phyloP scores from a whole-genome alignment of 352 stramenopile species.

The Albugo candida region DNA sequence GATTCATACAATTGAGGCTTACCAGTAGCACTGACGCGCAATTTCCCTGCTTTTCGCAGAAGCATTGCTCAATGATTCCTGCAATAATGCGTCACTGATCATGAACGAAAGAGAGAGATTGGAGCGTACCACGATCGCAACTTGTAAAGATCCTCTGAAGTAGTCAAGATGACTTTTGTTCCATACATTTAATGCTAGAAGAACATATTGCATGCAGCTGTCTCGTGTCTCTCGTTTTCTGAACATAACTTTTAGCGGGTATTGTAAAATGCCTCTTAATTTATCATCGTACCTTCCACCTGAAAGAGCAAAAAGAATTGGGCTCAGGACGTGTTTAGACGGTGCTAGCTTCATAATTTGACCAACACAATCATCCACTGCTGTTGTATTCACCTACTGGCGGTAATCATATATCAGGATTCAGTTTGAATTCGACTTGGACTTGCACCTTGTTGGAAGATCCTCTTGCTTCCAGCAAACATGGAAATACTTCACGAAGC shows the following conservation, averaged over 20 bases:
- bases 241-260: not conserved
- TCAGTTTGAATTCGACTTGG: not conserved
- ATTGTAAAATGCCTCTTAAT: not conserved
- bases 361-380: constrained; percentile 32
- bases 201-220: constrained; percentile 33
- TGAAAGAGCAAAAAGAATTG: constrained; percentile 20
- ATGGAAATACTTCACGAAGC: constrained; percentile 36
- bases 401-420: not conserved
- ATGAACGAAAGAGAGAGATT: not conserved
- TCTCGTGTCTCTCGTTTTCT: constrained; percentile 43
- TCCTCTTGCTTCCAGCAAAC: constrained; percentile 29
- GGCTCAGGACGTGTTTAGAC: constrained; percentile 26
- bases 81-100: not conserved
- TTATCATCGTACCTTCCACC: constrained; percentile 25
- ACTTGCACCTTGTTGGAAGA: constrained; percentile 26
- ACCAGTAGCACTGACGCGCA: constrained; percentile 44
- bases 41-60: constrained; percentile 34
- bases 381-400: constrained; percentile 23
- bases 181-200: constrained; percentile 23
- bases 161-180: constrained; percentile 15
- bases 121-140: constrained; percentile 16
- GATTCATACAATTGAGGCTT: not conserved
- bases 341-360: constrained; percentile 19
- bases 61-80: constrained; percentile 27
- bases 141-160: constrained; percentile 22